These are phyloP conservation scores for Myxozyma geophila DNA, from an alignment of 805 yeast species.

Conservation along the genomic window DNA sequence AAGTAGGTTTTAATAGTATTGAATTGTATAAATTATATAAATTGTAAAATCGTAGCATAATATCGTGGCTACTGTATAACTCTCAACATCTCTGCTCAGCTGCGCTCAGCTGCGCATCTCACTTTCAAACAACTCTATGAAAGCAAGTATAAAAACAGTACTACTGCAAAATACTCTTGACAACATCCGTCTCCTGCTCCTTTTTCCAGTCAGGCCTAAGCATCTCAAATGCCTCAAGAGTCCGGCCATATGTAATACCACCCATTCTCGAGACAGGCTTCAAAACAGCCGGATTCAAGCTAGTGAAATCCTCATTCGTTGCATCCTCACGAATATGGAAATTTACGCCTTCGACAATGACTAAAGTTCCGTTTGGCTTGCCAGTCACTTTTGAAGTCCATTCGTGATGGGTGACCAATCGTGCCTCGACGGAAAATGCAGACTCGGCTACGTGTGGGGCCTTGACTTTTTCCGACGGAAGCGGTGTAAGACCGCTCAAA, in stretches of 20 bases:
- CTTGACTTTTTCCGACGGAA: slow-evolving; percentile 52
- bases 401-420: slow-evolving; percentile 53
- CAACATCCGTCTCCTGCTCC: background rate
- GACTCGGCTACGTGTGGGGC: slow-evolving; percentile 66
- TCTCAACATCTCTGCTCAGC: too few relatives aligned
- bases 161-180: background rate
- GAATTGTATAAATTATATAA: too few relatives aligned
- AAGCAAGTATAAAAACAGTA: background rate
- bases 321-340: slow-evolving; percentile 64
- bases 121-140: too few relatives aligned
- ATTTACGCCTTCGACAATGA: slow-evolving; percentile 60
- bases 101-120: too few relatives aligned
- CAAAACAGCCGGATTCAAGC: slow-evolving; percentile 54
- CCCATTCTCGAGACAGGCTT: slow-evolving; percentile 63
- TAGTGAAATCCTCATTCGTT: slow-evolving; percentile 49
- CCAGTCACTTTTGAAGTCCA: slow-evolving; percentile 43
- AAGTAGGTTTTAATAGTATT: too few relatives aligned
- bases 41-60: too few relatives aligned
- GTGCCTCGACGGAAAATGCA: slow-evolving; percentile 62
- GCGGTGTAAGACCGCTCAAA: slow-evolving; percentile 56
- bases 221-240: slow-evolving; percentile 53
- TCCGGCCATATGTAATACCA: slow-evolving; percentile 55
- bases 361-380: slow-evolving; percentile 48
- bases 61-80: too few relatives aligned
- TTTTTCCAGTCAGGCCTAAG: slow-evolving; percentile 44